Conservation (phyloP, 1,139 yeast species). For the Saccharomycopsis phalli region DNA sequence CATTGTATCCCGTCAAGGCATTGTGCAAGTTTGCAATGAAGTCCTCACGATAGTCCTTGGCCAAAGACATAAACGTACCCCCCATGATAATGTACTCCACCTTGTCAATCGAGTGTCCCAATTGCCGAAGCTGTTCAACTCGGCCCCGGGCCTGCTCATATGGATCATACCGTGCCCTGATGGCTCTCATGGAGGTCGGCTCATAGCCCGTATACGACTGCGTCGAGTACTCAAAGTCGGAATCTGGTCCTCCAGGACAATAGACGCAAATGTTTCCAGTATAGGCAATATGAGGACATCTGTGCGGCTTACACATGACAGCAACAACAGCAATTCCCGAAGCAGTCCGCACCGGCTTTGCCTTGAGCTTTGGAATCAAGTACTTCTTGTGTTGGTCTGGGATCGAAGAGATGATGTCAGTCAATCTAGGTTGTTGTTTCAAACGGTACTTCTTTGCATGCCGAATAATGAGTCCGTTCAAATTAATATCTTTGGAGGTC, state of each 20-base stretch:
- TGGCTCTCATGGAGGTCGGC: conserved; percentile 98
- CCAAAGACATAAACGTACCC: conserved; percentile 95
- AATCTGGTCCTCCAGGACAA: conserved; percentile 99
- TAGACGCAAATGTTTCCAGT: conserved; percentile 98
- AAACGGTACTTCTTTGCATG: conserved; percentile 85
- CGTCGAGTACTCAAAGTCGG: conserved; percentile 95
- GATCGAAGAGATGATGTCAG: conserved; percentile 89
- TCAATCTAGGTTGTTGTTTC: conserved; percentile 86
- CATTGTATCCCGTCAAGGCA: conserved; percentile 90
- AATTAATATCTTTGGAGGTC: conserved; percentile 70
- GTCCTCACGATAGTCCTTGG: conserved; percentile 78
- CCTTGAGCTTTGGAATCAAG: conserved; percentile 84
- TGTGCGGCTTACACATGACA: conserved; percentile 97
- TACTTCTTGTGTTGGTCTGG: conserved; percentile 95
- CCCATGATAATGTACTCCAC: conserved; percentile 99
- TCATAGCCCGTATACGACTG: conserved; percentile 98
- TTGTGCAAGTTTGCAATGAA: conserved; percentile 88
- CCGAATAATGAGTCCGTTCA: conserved; percentile 82
- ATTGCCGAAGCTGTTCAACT: conserved; percentile 86
- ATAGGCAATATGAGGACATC: conserved; percentile 98
- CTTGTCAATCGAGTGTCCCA: conserved; percentile 95
- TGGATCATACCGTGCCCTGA: conserved; percentile 95
- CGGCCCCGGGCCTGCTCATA: conserved; percentile 98
- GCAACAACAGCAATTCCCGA: conserved; percentile 98
- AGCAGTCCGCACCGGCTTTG: conserved; percentile 97